These are phyloP conservation scores for Nakazawaea ambrosiae DNA, from an alignment of 805 yeast species.

Conservation along the genomic window DNA sequence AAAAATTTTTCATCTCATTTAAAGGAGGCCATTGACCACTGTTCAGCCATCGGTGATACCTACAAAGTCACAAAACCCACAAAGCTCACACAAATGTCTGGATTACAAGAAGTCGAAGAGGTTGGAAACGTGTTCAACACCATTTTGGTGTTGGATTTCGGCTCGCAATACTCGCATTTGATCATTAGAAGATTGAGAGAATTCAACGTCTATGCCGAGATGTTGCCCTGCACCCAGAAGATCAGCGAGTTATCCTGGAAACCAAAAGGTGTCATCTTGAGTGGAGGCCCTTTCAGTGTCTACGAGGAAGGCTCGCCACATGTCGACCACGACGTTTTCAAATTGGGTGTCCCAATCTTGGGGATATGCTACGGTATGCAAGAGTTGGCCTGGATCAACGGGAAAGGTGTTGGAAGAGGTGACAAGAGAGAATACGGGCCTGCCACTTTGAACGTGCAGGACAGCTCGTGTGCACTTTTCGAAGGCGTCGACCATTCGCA, in stretches of 20 bases:
- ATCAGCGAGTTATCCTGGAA: slow-evolving; percentile 87
- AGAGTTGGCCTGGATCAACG: slow-evolving; percentile 97
- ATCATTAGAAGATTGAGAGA: slow-evolving; percentile 97
- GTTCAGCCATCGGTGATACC: no score
- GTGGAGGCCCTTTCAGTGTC: slow-evolving; percentile 98
- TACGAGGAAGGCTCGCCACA: slow-evolving; percentile 95
- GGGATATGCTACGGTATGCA: slow-evolving; percentile 99
- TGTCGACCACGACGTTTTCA: slow-evolving; percentile 90
- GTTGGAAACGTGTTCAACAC: slow-evolving; percentile 93
- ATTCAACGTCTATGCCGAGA: slow-evolving; percentile 96
- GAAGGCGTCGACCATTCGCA: slow-evolving; percentile 87
- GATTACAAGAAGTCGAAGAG: slow-evolving; percentile 20
- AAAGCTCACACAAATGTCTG: no score
- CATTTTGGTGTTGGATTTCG: slow-evolving; percentile 93
- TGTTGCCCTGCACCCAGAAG: slow-evolving; percentile 99
- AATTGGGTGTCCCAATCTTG: slow-evolving; percentile 85
- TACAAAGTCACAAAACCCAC: no score
- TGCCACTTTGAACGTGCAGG: slow-evolving; percentile 76
- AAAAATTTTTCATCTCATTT: no score
- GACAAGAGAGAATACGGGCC: slow-evolving; percentile 98
- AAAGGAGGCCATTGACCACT: no score
- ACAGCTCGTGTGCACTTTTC: slow-evolving; percentile 63
- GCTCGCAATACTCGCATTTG: slow-evolving; percentile 96
- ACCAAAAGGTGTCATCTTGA: slow-evolving; percentile 92
- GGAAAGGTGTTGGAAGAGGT: slow-evolving; percentile 90